phyloP scores from a whole-genome alignment of 176 grass and related monocot species.

The Cenchrus fungigraminus region DNA sequence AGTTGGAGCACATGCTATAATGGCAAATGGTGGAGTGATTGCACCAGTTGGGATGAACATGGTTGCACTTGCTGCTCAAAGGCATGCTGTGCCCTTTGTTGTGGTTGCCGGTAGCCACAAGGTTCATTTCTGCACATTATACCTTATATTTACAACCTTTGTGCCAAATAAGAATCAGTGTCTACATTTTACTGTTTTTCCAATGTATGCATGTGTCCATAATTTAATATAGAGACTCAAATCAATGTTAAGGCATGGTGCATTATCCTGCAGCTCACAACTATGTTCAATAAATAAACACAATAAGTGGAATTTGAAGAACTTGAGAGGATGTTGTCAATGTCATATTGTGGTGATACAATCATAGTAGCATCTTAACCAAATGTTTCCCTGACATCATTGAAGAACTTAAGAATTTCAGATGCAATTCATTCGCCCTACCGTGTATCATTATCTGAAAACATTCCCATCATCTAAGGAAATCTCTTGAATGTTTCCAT shows the following conservation, averaged over 20 bases:
- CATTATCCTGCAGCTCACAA: background rate
- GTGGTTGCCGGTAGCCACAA: conserved; percentile 98
- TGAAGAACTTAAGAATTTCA: background rate
- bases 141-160: background rate
- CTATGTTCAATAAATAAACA: background rate
- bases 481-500: background rate
- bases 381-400: conserved; percentile 24
- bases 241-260: background rate
- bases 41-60: conserved; percentile 96
- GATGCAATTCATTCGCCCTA: conserved; percentile 1
- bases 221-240: background rate
- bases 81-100: conserved; percentile 96
- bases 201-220: background rate
- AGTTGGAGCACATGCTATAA: conserved; percentile 96
- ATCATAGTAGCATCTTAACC: conserved; percentile 10
- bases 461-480: background rate
- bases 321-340: background rate
- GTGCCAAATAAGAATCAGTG: background rate
- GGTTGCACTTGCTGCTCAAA: conserved; percentile 96
- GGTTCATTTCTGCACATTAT: conserved; percentile 51
- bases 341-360: background rate
- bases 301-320: background rate
- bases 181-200: conserved; percentile 18
- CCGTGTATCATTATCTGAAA: background rate
- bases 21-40: conserved; percentile 99